Conservation (phyloP, 352 stramenopile genomes). For the Pythium coloratum region DNA sequence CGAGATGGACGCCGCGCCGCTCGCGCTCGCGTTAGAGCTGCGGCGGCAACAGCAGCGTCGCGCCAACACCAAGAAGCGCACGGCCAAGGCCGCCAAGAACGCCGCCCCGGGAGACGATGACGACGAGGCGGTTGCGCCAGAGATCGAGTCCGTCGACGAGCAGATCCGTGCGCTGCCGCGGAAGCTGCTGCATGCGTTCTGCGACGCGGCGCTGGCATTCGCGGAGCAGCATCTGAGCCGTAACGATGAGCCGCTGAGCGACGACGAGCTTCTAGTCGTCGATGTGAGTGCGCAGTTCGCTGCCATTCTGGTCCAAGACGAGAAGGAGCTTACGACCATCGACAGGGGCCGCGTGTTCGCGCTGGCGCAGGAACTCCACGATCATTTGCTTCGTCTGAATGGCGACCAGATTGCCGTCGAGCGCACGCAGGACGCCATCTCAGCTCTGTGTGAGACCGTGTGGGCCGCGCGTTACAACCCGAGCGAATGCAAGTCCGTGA, state of each 20-base stretch:
- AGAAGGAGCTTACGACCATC: slow-evolving; percentile 42
- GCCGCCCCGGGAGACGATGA: background rate
- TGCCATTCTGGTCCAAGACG: slow-evolving; percentile 52
- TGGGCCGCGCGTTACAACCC: slow-evolving; percentile 64
- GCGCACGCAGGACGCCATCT: slow-evolving; percentile 66
- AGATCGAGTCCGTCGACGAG: slow-evolving; percentile 38
- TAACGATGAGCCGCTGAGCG: slow-evolving; percentile 12
- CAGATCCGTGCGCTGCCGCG: slow-evolving; percentile 56
- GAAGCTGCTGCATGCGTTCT: slow-evolving; percentile 50
- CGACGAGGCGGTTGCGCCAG: slow-evolving; percentile 4
- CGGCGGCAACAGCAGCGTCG: slow-evolving; percentile 28
- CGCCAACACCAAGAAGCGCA: slow-evolving; percentile 27
- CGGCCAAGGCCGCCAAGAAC: slow-evolving; percentile 6
- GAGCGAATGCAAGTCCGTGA: slow-evolving; percentile 56
- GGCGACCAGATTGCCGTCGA: slow-evolving; percentile 44
- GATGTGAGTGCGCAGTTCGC: slow-evolving; percentile 57
- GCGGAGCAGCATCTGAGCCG: slow-evolving; percentile 20
- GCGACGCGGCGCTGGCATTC: slow-evolving; percentile 39
- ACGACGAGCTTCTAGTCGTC: slow-evolving; percentile 37
- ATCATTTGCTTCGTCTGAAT: slow-evolving; percentile 54
- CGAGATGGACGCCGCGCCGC: slow-evolving; percentile 19
- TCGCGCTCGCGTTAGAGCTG: slow-evolving; percentile 28
- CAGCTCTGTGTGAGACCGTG: slow-evolving; percentile 69
- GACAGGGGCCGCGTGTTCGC: slow-evolving; percentile 59
- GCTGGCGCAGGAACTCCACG: slow-evolving; percentile 64